Evolutionary conservation across 768 basidiomycete genomes (phyloP), one percentile per base, ranked within the genome.

Genomic region (Sistotremastrum suecicum): DNA sequence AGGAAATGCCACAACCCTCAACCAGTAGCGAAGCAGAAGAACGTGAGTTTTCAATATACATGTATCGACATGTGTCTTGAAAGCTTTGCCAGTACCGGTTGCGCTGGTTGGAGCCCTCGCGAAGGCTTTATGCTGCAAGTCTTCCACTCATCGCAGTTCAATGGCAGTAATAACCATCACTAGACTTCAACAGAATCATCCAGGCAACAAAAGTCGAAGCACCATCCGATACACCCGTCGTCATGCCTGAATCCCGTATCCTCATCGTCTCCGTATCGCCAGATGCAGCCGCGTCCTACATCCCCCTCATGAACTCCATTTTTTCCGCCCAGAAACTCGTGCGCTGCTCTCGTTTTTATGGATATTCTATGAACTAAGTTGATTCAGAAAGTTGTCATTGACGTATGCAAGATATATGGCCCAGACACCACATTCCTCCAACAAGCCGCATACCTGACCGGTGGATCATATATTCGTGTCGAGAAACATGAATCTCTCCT

Each of bases 261-360:
- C 60, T 83, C 43, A 70, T 98, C 51, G 69, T 99, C 44, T 92
- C 90, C 37, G 90, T 95, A 45, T 94, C 92, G 7, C 87, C 88
- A 10, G 86, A 94, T 63, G 71, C 82, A 31, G 82, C 86, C 6
- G 73, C 80, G 5, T 88, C 91, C 7, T 99, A 99, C 63, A 94
- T 98, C 42, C 88, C 94, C 29, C 80, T 98, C 59, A 99, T 99
- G 95, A 98, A 98, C 60, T 82, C 91, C 45, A 98, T 98, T 42
- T 99, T 99, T 64, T 91, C 92, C 11, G 95, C 95, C 4, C 95
- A 99, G 63, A 99, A 99, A 67, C 70, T 90, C 53, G 94, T 87
- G 51, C 53, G 81, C 62, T 46, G 43, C 38, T 44, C 28, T 41
- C 49, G 48, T 45, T 34, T 37, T 31, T 43, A 37, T 47, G 39